phyloP scores from a whole-genome alignment of 208 protist species.

The Acanthamoeba healyi region DNA sequence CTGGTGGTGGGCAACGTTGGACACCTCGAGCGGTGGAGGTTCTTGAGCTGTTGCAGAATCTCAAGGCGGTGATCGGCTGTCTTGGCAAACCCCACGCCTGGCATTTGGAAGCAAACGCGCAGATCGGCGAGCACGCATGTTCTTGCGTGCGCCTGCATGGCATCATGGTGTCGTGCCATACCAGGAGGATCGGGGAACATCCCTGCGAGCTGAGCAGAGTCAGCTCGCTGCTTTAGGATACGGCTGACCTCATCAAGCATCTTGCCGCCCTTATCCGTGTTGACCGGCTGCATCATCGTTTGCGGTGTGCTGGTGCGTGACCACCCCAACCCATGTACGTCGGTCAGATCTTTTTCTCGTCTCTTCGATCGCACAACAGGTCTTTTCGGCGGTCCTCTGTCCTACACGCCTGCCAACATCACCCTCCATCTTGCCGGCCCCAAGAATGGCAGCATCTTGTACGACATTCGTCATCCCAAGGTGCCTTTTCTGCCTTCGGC shows the following conservation, averaged over 20 bases:
- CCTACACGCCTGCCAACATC: conserved; percentile 75
- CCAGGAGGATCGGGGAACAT: conserved; percentile 83
- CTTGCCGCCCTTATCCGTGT: conserved; percentile 27
- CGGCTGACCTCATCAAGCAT: conserved; percentile 8
- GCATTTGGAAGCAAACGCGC: not conserved
- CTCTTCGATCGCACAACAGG: not conserved
- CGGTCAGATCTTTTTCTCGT: too few species aligned
- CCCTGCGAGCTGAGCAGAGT: conserved; percentile 69
- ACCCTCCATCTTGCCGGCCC: conserved; percentile 49
- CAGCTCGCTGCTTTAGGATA: conserved; percentile 76
- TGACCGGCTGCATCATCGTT: conserved; percentile 56
- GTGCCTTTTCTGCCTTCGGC: not conserved
- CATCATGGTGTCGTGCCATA: not conserved
- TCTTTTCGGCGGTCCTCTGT: conserved; percentile 74
- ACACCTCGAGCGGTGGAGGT: not conserved
- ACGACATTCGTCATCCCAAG: conserved; percentile 73
- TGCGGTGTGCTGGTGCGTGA: conserved; percentile 27
- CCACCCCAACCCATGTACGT: not conserved
- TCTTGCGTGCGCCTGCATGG: too few species aligned
- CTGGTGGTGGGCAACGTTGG: not conserved
- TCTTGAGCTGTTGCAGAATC: conserved; percentile 51
- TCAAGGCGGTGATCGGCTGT: conserved; percentile 78
- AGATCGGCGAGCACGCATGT: too few species aligned
- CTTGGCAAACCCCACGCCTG: conserved; percentile 83
- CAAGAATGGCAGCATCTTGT: conserved; percentile 60